Base-by-base conservation (phyloP, 148 eudicot species). In the Chenopodium berlandieri region DNA sequence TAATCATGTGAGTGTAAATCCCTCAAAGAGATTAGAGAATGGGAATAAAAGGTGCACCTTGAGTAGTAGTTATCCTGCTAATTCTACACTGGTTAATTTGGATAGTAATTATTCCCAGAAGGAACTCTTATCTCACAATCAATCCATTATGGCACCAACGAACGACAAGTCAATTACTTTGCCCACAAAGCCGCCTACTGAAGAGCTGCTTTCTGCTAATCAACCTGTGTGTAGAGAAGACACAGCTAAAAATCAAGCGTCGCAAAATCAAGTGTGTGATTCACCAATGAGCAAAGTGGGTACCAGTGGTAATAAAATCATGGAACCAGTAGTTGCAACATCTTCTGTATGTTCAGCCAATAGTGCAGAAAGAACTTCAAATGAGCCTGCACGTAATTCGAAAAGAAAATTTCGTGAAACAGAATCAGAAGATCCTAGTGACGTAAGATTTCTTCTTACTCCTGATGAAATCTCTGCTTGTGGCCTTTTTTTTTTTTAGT, bases 311-410 rank as follows among this genome's bases (percentile, higher is more conserved):
- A 91, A 91, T 79, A 87, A 74, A 78, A 82, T 44, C 64, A 71
- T 37, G 62, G 94, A 89, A 83, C 94, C 89, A 5, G 85, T 82
- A 65, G 93, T 89, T 85, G 89, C 92, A 64, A 64, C 91, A 47
- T 92, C 97, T 67, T 93, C 99, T 79, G 92, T 91, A 17, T 92
- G 99, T 82, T 97, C 99, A 19, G 93, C 93, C n/a, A 94, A 89
- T 80, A 90, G 97, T 82, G 90, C 87, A 6, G 99, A 91, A 81
- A 87, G 88, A 85, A 87, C 86, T 75, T 91, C 99, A 32, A 88
- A 87, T 86, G 92, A 89, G 73, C 90, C 82, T 50, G 84, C 86
- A 27, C 84, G 73, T 44, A 81, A 86, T 85, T 80, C 86, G 79
- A 97, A 94, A 89, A 87, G 98, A 79, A 92, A 91, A 83, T 75